Base-by-base conservation (phyloP, 495 filamentous ascomycete genomes). In the Aspergillus conjunctus region DNA sequence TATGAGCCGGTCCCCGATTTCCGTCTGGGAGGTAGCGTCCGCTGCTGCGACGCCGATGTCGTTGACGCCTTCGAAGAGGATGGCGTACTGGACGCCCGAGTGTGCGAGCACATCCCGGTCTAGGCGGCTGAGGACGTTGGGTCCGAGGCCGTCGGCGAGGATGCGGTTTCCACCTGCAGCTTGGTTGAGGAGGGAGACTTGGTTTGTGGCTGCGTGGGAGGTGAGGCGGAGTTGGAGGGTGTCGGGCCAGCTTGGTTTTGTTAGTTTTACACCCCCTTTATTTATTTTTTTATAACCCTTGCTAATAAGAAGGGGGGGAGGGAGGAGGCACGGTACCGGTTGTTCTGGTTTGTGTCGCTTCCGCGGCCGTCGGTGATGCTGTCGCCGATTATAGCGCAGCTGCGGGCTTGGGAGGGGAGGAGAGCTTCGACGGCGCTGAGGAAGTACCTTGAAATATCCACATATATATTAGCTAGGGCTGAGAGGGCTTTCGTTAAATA, bases 41-140 rank as follows among this genome's bases (percentile, higher is more conserved):
- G 79, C 60, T 21, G 70, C 75, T 1, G 77, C 83, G 8, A 72
- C 71, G 30, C 87, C 87, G 48, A 89, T 88, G 68, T 91, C 89
- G 69, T 91, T 92, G 20, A 91, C 86, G 18, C 88, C 88, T 71
- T 88, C 83, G 70, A 91, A 91, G 34, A 91, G 79, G 72, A 91
- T 80, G 32, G 81, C 83, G 64, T 85, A 89, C 61, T 76, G 75
- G 7, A 87, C 80, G 9, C 82, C 82, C 1, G 81, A 73, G 9
- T 83, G 80, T 0, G 77, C 65, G 14, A 91, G 71, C 5, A 86
- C 79, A 66, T 91, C 88, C 14, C 88, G 79, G 66, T 88, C 84
- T 61, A 89, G 77, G 0, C 88, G 82, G 50, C 74, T 72, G 34
- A 88, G 68, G 1, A 86, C 79, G 20, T 82, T 83, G 4, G 88